A percentile compares a stretch with the other conserved stretches of the same genome.
Conservation (phyloP, 2,329 filamentous ascomycete genomes). For the Sphaerostilbella broomeana region DNA sequence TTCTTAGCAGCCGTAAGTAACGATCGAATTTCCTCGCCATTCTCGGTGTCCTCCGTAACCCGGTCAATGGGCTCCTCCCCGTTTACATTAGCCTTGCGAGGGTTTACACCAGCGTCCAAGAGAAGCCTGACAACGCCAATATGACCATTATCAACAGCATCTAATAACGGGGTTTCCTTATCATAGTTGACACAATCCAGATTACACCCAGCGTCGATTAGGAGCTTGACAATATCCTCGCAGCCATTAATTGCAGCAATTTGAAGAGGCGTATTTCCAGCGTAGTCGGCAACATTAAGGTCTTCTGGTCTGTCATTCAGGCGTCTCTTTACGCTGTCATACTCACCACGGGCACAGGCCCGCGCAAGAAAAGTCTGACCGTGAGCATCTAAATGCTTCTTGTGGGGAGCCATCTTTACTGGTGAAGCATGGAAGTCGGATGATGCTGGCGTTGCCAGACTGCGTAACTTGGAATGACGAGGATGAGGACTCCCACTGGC, state of each 20-base stretch:
- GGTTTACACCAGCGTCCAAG: slow-evolving; percentile 82
- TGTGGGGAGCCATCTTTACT: slow-evolving; percentile 63
- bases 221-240: slow-evolving; percentile 76
- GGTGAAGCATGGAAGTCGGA: slow-evolving; percentile 58
- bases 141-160: slow-evolving; percentile 94
- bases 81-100: slow-evolving; percentile 82
- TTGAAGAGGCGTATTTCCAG: slow-evolving; percentile 92
- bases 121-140: slow-evolving; percentile 80
- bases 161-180: slow-evolving; percentile 88
- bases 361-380: slow-evolving; percentile 87
- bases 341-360: slow-evolving; percentile 78
- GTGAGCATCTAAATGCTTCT: slow-evolving; percentile 86
- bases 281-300: slow-evolving; percentile 83
- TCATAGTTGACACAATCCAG: slow-evolving; percentile 73
- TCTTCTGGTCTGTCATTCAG: slow-evolving; percentile 77
- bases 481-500: slow-evolving; percentile 54
- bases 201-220: slow-evolving; percentile 79
- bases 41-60: slow-evolving; percentile 66
- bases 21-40: slow-evolving; percentile 71
- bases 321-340: slow-evolving; percentile 69
- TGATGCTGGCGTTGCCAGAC: slow-evolving; percentile 48
- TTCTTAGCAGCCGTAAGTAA: slow-evolving; percentile 56
- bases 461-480: slow-evolving; percentile 51
- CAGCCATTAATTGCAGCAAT: slow-evolving; percentile 85
- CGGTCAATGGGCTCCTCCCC: slow-evolving; percentile 88